Evolutionary conservation across 1,139 yeast genomes (phyloP).

Genomic region (Protomyces inundatus): DNA sequence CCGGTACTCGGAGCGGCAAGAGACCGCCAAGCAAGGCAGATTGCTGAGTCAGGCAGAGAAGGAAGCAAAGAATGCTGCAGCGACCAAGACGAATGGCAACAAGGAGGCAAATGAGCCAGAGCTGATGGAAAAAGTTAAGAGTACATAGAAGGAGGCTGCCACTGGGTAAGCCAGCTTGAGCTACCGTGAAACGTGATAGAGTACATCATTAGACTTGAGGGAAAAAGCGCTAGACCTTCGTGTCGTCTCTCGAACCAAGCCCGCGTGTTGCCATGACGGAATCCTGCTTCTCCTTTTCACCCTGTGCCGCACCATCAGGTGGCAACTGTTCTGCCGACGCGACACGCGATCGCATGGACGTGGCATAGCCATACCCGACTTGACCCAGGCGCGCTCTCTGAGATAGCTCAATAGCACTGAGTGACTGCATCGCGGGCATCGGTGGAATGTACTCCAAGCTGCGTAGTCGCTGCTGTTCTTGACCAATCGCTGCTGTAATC

Average conservation of each 20-base stretch:
- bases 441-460: not conserved
- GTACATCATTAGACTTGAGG: too few relatives aligned
- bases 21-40: constrained; percentile 22
- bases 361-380: not conserved
- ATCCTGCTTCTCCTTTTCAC: not conserved
- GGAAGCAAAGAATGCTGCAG: constrained; percentile 17
- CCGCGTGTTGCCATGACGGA: not conserved
- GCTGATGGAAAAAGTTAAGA: not conserved
- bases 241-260: too few relatives aligned
- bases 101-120: not conserved
- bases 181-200: too few relatives aligned
- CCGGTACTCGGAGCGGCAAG: constrained; percentile 24
- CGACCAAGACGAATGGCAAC: not conserved
- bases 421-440: not conserved
- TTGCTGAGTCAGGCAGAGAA: constrained; percentile 21
- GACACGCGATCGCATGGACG: not conserved
- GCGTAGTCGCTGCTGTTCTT: not conserved
- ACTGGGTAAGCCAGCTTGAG: too few relatives aligned
- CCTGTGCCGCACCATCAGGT: not conserved
- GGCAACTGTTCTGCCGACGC: not conserved
- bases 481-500: not conserved
- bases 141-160: not conserved
- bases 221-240: too few relatives aligned
- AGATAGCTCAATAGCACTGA: not conserved
- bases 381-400: not conserved